These are phyloP conservation scores for Stachybotrys echinatus DNA, from an alignment of 2,329 filamentous ascomycete species.

Conservation along the genomic window DNA sequence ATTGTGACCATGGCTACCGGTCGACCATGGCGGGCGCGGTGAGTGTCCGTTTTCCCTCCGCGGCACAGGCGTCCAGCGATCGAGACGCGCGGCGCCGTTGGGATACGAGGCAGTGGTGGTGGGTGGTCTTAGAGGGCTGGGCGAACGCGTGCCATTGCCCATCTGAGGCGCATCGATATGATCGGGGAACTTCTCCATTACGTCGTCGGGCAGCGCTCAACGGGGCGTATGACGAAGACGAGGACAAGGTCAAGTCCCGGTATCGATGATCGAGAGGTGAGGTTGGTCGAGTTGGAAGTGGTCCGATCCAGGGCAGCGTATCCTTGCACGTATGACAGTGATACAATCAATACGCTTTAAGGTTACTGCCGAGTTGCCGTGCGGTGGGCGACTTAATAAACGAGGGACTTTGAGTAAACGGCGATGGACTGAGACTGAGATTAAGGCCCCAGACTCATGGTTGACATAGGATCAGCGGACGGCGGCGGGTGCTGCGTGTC, in stretches of 20 bases:
- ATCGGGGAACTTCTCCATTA: constrained; percentile 56
- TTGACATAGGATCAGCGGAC: neutral
- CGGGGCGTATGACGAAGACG: neutral
- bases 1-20: constrained; percentile 46
- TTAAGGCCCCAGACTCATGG: neutral
- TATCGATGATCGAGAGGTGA: neutral
- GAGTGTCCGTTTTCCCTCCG: constrained; percentile 16
- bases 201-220: neutral
- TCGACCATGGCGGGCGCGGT: constrained; percentile 15
- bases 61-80: constrained; percentile 20
- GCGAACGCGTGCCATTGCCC: constrained; percentile 18
- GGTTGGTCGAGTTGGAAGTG: neutral
- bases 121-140: constrained; percentile 15
- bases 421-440: no score
- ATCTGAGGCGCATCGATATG: constrained; percentile 37
- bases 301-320: neutral
- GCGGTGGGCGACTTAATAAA: no score
- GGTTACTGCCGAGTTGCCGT: no score
- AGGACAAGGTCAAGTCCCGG: neutral
- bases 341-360: no score
- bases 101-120: constrained; percentile 16
- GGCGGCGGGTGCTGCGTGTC: neutral
- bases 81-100: constrained; percentile 20
- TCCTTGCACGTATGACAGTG: neutral
- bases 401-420: neutral